Base-by-base conservation (phyloP, 352 stramenopile genomes). In the Globisporangium carolinianum region DNA sequence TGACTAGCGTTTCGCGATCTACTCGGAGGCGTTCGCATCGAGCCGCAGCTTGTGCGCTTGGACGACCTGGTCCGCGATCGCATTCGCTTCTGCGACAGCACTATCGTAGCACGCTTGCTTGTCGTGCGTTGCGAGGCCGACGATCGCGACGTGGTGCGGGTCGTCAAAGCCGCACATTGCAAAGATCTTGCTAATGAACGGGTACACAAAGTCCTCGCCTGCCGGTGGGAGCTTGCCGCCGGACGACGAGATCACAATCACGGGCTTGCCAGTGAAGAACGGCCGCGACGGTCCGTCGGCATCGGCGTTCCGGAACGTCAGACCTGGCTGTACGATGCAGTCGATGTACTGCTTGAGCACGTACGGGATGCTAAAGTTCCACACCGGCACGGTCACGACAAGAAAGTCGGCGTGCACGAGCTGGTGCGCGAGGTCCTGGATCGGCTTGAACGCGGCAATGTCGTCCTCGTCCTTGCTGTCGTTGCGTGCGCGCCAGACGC, bases 271-370 rank as follows among this genome's bases (percentile, higher is more conserved):
- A 36, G 62, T 73, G 53, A 89, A 79, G 61, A 72, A 89, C 39
- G 77, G 79, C 7, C 79, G 70, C 18, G 69, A 85, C 8, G 79
- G 76, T 0, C 79, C 76, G 32, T 69, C 68, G 42, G 69, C 75
- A 55, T 91, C 75, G 50, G 82, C 79, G 51, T 89, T 75, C 39
- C 70, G 69, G 71, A 87, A 89, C 10, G 79, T 91, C 52, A 91
- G 53, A 0, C 75, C 79, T 1, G 77, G 75, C 58, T 89, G 79
- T 52, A 89, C 73, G 48, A 88, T 83, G 65, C 82, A 91, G 60
- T 89, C 77, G 48, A 89, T 89, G 64, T 89, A 91, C 68, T 89
- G 82, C 76, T 89, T 91, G 57, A 91, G 67, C 53, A 86, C 76
- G 68, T 87, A 89, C 4, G 79, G 82, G 24, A 89, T 72, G 45